Evolutionary conservation across 805 yeast genomes (phyloP).

Genomic region (Lachancea lanzarotensis): DNA sequence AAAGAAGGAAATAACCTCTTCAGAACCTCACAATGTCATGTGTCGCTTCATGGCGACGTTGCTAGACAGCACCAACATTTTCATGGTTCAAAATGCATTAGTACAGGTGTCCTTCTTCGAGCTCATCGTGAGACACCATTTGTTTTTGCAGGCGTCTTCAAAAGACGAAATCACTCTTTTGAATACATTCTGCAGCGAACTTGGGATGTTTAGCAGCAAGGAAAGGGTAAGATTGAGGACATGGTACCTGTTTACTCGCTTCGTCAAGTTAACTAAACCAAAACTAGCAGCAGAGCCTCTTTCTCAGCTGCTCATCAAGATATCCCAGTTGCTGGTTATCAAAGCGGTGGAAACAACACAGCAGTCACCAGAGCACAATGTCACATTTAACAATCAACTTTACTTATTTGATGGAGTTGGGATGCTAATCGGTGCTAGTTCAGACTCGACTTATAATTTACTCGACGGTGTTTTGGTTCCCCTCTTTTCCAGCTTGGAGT

Average conservation of each 20-base stretch:
- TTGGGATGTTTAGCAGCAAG: constrained; percentile 71
- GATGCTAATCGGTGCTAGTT: constrained; percentile 51
- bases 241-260: constrained; percentile 85
- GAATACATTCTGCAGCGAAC: constrained; percentile 69
- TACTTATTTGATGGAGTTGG: constrained; percentile 86
- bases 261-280: constrained; percentile 71
- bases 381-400: constrained; percentile 68
- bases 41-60: constrained; percentile 26
- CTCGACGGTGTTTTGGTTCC: constrained; percentile 69
- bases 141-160: constrained; percentile 37
- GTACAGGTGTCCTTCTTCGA: constrained; percentile 81
- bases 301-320: constrained; percentile 55
- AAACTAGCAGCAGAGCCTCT: constrained; percentile 44
- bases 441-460: constrained; percentile 36
- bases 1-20: constrained; percentile 55
- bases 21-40: constrained; percentile 54
- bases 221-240: constrained; percentile 75
- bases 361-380: constrained; percentile 42
- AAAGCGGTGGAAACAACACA: constrained; percentile 35
- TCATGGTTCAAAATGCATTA: constrained; percentile 64
- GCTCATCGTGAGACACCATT: constrained; percentile 70
- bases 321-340: constrained; percentile 54
- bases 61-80: constrained; percentile 29
- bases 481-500: constrained; percentile 62
- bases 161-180: constrained; percentile 55